Percentiles rank a stretch among this genome's conserved stretches.
Evolutionary conservation across 208 protist species (phyloP).

Genomic region (Leishmania braziliensis): DNA sequence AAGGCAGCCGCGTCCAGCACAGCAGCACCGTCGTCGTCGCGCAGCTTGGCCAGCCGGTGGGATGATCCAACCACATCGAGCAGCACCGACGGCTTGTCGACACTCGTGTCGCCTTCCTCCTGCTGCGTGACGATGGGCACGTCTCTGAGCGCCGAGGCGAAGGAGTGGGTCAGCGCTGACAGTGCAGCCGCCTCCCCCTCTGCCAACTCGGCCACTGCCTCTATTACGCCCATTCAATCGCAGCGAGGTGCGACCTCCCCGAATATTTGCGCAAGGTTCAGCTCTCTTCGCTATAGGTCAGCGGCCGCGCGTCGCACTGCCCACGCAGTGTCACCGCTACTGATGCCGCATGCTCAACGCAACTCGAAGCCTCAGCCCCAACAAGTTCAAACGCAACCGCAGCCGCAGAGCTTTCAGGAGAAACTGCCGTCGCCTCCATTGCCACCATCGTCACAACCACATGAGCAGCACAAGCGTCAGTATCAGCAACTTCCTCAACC

Average conservation of each 20-base stretch:
- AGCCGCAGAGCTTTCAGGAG: neutral
- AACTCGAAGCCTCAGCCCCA: neutral
- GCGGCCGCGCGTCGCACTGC: neutral
- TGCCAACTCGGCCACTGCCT: slow-evolving; percentile 8
- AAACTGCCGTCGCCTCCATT: neutral
- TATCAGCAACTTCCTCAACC: slow-evolving; percentile 14
- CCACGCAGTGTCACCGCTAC: neutral
- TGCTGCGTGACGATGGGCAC: slow-evolving; percentile 20
- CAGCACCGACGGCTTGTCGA: slow-evolving; percentile 35
- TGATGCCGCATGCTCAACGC: neutral
- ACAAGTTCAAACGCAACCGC: neutral
- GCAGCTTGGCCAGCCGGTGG: slow-evolving; percentile 11
- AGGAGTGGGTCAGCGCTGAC: slow-evolving; percentile 25
- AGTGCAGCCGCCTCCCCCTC: slow-evolving; percentile 1
- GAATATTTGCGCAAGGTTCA: neutral
- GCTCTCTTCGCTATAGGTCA: neutral
- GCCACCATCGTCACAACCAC: neutral
- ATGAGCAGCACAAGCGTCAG: neutral
- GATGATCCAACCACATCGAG: slow-evolving; percentile 24
- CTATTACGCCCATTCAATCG: slow-evolving; percentile 13
- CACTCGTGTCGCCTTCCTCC: slow-evolving; percentile 30
- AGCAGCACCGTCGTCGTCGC: slow-evolving; percentile 15
- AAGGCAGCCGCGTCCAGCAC: slow-evolving; percentile 4
- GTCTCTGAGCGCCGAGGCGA: slow-evolving; percentile 28
- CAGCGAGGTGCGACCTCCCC: slow-evolving; percentile 1